phyloP scores from a whole-genome alignment of 148 eudicot species.

The Drosera capensis region DNA sequence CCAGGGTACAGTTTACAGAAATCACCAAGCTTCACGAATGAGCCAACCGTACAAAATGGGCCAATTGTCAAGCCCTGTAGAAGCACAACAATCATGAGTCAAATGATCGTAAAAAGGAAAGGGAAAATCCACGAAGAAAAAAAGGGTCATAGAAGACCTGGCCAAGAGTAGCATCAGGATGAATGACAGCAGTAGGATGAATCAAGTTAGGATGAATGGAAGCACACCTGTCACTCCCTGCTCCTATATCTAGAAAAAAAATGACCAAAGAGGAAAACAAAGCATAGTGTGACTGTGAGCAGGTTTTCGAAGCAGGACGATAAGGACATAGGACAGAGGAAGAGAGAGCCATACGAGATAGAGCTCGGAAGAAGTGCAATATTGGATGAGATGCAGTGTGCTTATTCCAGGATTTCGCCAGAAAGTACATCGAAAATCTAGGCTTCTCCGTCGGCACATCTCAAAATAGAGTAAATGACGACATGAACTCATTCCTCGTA shows the following conservation, averaged over 20 bases:
- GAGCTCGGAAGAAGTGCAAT: background rate
- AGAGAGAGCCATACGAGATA: background rate
- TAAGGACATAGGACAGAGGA: too few relatives aligned
- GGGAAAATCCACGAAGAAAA: background rate
- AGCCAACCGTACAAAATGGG: conserved; percentile 88
- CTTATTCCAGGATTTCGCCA: too few relatives aligned
- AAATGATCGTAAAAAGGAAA: background rate
- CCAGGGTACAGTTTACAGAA: conserved; percentile 79
- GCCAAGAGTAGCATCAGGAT: conserved; percentile 59
- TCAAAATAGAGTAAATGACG: too few relatives aligned
- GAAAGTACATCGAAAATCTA: too few relatives aligned
- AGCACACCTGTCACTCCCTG: conserved; percentile 11
- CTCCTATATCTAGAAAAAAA: conserved; percentile 25
- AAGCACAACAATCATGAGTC: background rate
- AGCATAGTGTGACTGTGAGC: background rate
- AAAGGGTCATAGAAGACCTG: conserved; percentile 23
- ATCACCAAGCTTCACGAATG: conserved; percentile 61
- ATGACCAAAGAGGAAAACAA: background rate
- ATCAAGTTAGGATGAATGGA: conserved; percentile 20
- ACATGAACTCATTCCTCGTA: too few relatives aligned
- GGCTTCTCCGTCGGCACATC: too few relatives aligned
- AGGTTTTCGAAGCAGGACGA: background rate
- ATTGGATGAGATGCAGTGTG: too few relatives aligned
- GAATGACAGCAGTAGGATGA: conserved; percentile 71
- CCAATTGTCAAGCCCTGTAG: conserved; percentile 84